These are phyloP conservation scores for Xylaria arbuscula DNA, from an alignment of 2,329 filamentous ascomycete species.

Conservation along the genomic window DNA sequence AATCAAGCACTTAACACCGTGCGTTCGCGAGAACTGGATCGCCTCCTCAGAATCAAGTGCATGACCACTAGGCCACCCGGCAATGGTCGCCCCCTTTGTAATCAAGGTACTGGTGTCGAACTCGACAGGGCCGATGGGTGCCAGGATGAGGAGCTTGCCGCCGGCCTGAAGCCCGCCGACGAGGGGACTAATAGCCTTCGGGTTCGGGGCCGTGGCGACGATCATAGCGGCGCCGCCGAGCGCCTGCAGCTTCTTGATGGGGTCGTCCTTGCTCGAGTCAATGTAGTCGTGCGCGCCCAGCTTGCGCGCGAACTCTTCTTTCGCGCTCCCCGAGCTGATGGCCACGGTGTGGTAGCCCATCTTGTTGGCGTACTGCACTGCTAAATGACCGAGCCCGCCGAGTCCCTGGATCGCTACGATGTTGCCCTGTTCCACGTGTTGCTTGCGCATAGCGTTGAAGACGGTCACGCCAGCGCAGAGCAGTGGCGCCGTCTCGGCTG, in stretches of 20 bases:
- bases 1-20: conserved; percentile 72
- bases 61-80: conserved; percentile 72
- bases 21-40: conserved; percentile 70
- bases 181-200: conserved; percentile 64
- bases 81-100: conserved; percentile 66
- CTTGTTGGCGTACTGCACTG: conserved; percentile 78
- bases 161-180: conserved; percentile 63
- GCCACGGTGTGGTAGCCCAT: conserved; percentile 82
- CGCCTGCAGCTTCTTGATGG: conserved; percentile 60
- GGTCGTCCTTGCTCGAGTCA: conserved; percentile 64
- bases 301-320: conserved; percentile 72
- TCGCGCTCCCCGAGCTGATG: conserved; percentile 72
- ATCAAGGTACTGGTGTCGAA: conserved; percentile 59
- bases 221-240: conserved; percentile 72
- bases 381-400: conserved; percentile 80
- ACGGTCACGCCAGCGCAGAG: conserved; percentile 74
- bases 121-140: conserved; percentile 60
- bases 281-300: conserved; percentile 72
- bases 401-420: conserved; percentile 73
- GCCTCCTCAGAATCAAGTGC: conserved; percentile 73
- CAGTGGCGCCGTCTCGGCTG: conserved; percentile 66
- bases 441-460: conserved; percentile 68
- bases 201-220: conserved; percentile 71
- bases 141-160: conserved; percentile 71
- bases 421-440: conserved; percentile 63